phyloP scores from a whole-genome alignment of 2,329 filamentous ascomycete genomes.

The Beauveria scarabaeidicola region DNA sequence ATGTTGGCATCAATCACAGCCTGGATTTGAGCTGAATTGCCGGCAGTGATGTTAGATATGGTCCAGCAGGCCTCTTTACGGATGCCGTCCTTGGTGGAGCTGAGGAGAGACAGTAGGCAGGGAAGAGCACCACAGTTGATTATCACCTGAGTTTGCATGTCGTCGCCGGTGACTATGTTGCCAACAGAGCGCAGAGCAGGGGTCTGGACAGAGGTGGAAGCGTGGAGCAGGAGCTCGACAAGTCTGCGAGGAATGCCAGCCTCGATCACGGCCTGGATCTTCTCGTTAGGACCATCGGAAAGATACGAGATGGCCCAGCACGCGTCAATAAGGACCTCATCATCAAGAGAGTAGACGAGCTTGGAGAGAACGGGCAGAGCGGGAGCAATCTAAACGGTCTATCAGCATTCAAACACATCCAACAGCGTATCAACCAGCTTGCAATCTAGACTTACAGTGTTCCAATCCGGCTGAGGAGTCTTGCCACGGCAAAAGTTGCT shows the following conservation, averaged over 20 bases:
- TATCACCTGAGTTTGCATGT: slow-evolving; percentile 97
- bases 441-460: slow-evolving; percentile 59
- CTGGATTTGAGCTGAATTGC: slow-evolving; percentile 97
- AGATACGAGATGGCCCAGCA: slow-evolving; percentile 99
- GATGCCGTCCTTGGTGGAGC: slow-evolving; percentile 97
- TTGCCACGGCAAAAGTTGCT: slow-evolving; percentile 99
- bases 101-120: slow-evolving; percentile 84
- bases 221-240: slow-evolving; percentile 95
- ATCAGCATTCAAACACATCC: slow-evolving; percentile 17
- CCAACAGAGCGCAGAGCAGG: slow-evolving; percentile 94
- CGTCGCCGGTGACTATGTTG: slow-evolving; percentile 97
- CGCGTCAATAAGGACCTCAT: slow-evolving; percentile 95
- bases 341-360: slow-evolving; percentile 95
- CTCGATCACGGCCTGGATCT: slow-evolving; percentile 98
- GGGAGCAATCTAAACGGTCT: slow-evolving; percentile 65
- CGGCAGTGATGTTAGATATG: slow-evolving; percentile 97
- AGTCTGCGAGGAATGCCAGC: slow-evolving; percentile 93
- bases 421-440: background rate
- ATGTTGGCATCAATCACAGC: slow-evolving; percentile 94
- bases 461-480: slow-evolving; percentile 97
- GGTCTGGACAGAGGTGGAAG: slow-evolving; percentile 95
- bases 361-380: slow-evolving; percentile 93
- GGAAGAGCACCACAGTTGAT: slow-evolving; percentile 95
- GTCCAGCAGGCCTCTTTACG: slow-evolving; percentile 99
- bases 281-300: slow-evolving; percentile 95